Conservation (phyloP, 1,139 yeast genomes). For the Sugiyamaella grinbergsii region DNA sequence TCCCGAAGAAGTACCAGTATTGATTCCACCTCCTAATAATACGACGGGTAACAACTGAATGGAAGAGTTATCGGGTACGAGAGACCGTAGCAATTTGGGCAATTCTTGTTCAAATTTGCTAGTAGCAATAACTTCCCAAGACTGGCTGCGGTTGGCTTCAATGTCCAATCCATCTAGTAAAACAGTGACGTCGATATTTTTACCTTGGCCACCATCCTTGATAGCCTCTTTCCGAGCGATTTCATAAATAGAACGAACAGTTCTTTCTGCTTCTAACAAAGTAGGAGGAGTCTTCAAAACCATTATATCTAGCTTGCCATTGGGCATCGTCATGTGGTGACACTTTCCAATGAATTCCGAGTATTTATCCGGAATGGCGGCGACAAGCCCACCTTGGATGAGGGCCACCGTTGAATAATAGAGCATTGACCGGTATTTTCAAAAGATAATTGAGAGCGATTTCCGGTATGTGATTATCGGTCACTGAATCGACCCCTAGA, state of each 20-base stretch:
- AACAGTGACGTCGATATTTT: constrained; percentile 40
- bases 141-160: constrained; percentile 34
- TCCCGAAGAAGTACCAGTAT: constrained; percentile 3
- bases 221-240: constrained; percentile 31
- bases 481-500: no score
- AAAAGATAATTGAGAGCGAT: background rate
- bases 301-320: constrained; percentile 42
- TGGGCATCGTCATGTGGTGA: constrained; percentile 36
- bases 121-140: constrained; percentile 42
- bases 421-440: constrained; percentile 30
- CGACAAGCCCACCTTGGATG: constrained; percentile 32
- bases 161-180: constrained; percentile 42
- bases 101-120: constrained; percentile 36
- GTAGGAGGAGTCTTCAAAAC: constrained; percentile 38
- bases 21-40: constrained; percentile 25
- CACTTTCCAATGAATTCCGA: constrained; percentile 35
- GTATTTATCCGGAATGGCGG: constrained; percentile 29
- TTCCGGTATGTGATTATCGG: background rate
- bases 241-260: constrained; percentile 38
- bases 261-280: constrained; percentile 37
- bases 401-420: constrained; percentile 35
- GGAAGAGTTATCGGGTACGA: constrained; percentile 33
- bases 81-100: constrained; percentile 31
- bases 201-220: constrained; percentile 13
- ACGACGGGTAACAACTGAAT: constrained; percentile 37